Conservation (phyloP, 352 stramenopile species). For the Peronospora farinosa region DNA sequence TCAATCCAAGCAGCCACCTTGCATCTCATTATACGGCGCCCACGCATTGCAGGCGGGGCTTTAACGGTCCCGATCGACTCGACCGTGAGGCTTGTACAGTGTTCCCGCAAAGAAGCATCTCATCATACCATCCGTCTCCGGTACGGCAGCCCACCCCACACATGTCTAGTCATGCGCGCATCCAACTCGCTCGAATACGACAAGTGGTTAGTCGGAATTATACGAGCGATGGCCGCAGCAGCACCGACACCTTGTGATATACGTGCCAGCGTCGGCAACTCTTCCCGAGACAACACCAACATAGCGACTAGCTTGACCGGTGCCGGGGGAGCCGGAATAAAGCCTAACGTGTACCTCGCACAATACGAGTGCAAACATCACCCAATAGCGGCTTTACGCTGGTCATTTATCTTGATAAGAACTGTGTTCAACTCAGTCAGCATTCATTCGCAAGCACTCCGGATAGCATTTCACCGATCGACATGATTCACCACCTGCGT, state of each 20-base stretch:
- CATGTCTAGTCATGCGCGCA: constrained; percentile 4
- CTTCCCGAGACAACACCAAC: neutral
- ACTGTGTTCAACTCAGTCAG: neutral
- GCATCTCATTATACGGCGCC: constrained; percentile 11
- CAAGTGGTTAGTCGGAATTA: constrained; percentile 15
- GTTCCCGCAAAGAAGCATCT: constrained; percentile 4
- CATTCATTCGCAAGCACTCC: neutral
- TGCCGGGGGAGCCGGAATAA: neutral
- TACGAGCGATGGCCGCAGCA: constrained; percentile 14
- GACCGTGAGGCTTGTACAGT: constrained; percentile 16
- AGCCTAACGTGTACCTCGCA: neutral
- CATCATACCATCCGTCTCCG: constrained; percentile 17
- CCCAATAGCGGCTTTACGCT: neutral
- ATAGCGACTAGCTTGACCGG: neutral
- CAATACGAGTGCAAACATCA: neutral
- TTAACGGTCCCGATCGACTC: constrained; percentile 18
- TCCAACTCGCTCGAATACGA: constrained; percentile 13
- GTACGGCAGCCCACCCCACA: constrained; percentile 2
- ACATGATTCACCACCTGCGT: constrained; percentile 1
- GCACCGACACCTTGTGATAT: neutral
- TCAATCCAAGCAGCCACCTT: constrained; percentile 8
- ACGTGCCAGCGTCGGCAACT: neutral
- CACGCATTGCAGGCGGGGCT: constrained; percentile 10
- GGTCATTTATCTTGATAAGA: neutral
- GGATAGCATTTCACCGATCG: neutral